phyloP scores from a whole-genome alignment of 1,139 yeast genomes.

The Geotrichum reessii region DNA sequence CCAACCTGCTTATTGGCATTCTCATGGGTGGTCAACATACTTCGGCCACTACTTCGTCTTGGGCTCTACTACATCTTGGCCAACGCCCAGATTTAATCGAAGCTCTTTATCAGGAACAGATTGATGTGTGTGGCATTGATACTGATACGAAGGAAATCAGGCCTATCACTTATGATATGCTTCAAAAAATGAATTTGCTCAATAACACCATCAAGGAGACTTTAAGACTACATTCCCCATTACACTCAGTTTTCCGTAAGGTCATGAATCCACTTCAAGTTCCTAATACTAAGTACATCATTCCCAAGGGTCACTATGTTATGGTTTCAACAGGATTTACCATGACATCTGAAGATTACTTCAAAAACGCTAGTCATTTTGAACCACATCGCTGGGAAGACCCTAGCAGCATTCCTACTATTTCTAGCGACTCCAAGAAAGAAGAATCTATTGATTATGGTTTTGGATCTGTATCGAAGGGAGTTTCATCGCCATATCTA shows the following conservation, averaged over 20 bases:
- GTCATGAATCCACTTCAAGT: conserved; percentile 73
- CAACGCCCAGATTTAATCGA: conserved; percentile 81
- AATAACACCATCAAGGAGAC: conserved; percentile 88
- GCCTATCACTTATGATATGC: conserved; percentile 65
- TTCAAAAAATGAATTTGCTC: conserved; percentile 72
- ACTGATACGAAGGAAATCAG: conserved; percentile 31
- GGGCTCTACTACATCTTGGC: conserved; percentile 89
- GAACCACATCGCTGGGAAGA: conserved; percentile 84
- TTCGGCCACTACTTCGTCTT: conserved; percentile 90
- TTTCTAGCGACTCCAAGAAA: conserved; percentile 28
- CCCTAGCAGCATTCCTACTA: conserved; percentile 39
- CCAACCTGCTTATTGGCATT: conserved; percentile 87
- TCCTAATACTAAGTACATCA: conserved; percentile 72
- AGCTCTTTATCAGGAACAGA: conserved; percentile 68
- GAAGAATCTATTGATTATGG: conserved; percentile 73
- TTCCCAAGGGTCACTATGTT: conserved; percentile 86
- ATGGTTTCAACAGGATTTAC: conserved; percentile 93
- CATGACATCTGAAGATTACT: conserved; percentile 66
- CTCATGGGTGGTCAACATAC: conserved; percentile 99
- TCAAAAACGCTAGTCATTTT: conserved; percentile 61
- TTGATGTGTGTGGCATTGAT: conserved; percentile 52
- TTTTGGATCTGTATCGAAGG: conserved; percentile 91
- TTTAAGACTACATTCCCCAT: conserved; percentile 89
- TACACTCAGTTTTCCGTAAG: conserved; percentile 92
- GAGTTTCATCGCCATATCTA: conserved; percentile 89